phyloP scores from a whole-genome alignment of 2,329 filamentous ascomycete genomes.

The Aureobasidium melanogenum region DNA sequence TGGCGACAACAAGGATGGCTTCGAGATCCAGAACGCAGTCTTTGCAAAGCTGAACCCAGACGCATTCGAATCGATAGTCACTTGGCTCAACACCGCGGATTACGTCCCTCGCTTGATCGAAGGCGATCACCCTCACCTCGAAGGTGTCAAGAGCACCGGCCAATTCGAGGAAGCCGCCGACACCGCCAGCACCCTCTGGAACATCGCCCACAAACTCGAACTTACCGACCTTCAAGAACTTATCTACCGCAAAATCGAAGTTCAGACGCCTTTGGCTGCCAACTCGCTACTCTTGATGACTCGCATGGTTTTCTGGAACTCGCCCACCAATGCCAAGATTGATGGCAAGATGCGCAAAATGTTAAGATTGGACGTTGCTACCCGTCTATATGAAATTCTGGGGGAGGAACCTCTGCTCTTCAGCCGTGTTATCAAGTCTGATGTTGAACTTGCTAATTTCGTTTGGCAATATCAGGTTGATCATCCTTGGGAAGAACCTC shows the following conservation, averaged over 20 bases:
- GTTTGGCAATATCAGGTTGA: background rate
- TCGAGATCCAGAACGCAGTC: background rate
- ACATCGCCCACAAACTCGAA: background rate
- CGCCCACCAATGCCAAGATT: background rate
- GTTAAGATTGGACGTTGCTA: background rate
- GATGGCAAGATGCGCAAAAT: background rate
- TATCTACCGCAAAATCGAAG: constrained; percentile 5
- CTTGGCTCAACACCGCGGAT: background rate
- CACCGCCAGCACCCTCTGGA: background rate
- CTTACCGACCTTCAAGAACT: background rate
- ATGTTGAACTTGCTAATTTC: background rate
- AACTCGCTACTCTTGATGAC: background rate
- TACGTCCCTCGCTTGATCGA: background rate
- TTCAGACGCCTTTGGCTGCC: background rate
- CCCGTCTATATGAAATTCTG: background rate
- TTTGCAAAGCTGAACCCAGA: background rate
- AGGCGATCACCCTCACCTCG: background rate
- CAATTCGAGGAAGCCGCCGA: constrained; percentile 5
- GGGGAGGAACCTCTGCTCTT: background rate
- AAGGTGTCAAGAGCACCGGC: background rate
- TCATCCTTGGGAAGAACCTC: background rate
- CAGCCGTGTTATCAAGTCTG: background rate
- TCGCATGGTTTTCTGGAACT: background rate
- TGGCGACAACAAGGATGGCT: background rate
- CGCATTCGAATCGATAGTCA: background rate